Conservation (phyloP, 495 filamentous ascomycete species). For the Tuber magnatum region DNA sequence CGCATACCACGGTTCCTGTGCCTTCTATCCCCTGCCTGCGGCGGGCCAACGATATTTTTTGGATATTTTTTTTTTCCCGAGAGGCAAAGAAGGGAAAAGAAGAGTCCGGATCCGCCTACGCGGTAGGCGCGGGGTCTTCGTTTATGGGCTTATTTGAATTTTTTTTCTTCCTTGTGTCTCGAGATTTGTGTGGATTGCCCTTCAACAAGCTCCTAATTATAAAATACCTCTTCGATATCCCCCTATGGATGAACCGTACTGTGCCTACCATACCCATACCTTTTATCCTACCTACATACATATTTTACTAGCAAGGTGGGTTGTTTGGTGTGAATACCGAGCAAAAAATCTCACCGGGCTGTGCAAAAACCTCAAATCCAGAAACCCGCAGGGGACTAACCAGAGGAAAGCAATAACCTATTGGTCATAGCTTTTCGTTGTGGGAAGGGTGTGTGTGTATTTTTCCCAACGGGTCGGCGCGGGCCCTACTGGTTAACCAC, state of each 20-base stretch:
- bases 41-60: neutral
- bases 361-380: neutral
- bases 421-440: neutral
- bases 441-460: neutral
- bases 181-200: neutral
- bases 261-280: neutral
- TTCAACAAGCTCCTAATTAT: neutral
- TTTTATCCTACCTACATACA: neutral
- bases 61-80: neutral
- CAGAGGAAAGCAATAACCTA: neutral
- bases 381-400: neutral
- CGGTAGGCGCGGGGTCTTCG: neutral
- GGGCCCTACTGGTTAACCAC: neutral
- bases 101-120: neutral
- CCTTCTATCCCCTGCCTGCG: neutral
- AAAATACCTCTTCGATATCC: neutral
- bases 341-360: neutral
- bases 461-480: neutral
- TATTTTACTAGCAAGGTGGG: neutral
- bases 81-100: neutral
- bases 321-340: neutral
- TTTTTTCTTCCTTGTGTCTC: neutral
- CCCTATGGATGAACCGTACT: neutral
- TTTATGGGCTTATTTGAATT: neutral
- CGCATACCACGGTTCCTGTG: neutral